Evolutionary conservation across 2,329 filamentous ascomycete species (phyloP).

Genomic region (Aspergillus sp.): DNA sequence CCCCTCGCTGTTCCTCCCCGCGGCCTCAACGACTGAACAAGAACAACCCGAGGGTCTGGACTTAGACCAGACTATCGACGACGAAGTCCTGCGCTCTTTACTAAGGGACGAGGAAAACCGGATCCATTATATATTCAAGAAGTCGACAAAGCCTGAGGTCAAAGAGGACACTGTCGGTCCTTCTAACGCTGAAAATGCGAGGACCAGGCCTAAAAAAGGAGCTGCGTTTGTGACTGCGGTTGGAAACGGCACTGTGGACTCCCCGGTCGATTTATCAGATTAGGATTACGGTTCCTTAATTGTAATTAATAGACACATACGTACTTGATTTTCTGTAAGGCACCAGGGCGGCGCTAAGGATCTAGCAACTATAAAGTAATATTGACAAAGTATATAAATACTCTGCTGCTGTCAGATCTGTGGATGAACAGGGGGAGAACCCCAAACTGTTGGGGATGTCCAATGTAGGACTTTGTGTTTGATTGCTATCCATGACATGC

Average conservation of each 20-base stretch:
- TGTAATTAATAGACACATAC: not conserved
- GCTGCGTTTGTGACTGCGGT: not conserved
- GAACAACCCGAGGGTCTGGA: slow-evolving; percentile 16
- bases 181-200: not conserved
- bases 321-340: too few species aligned
- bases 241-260: not conserved
- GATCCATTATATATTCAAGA: slow-evolving; percentile 42
- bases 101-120: slow-evolving; percentile 41
- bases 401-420: too few species aligned
- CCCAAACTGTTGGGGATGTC: too few species aligned
- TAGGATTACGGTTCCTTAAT: not conserved
- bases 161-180: slow-evolving; percentile 2
- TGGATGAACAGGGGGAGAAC: too few species aligned
- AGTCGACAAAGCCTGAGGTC: slow-evolving; percentile 27
- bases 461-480: too few species aligned
- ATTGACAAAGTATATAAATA: too few species aligned
- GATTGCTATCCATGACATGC: too few species aligned
- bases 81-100: slow-evolving; percentile 34
- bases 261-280: slow-evolving; percentile 4
- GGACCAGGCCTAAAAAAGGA: not conserved
- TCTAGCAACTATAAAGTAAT: too few species aligned
- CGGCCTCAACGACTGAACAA: slow-evolving; percentile 9
- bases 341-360: too few species aligned
- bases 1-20: slow-evolving; percentile 29
- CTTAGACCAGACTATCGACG: slow-evolving; percentile 30